These are phyloP conservation scores for Aegilops umbellulata DNA, from an alignment of 176 grass and related monocot species.

Conservation along the genomic window DNA sequence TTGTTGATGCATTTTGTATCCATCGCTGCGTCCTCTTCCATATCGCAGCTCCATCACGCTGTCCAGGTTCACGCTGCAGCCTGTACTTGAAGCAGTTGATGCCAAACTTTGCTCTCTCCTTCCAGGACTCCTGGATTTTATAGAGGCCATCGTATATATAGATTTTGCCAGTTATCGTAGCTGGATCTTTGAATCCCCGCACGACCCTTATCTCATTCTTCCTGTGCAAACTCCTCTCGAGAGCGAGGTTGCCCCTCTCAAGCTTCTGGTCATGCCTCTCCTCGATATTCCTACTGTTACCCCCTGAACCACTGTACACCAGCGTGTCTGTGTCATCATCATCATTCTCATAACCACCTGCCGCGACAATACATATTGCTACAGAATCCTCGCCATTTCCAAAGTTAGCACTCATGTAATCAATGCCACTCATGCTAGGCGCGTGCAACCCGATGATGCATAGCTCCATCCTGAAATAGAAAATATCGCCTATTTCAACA, in stretches of 20 bases:
- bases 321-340: slow-evolving; percentile 62
- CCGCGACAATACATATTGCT: slow-evolving; percentile 64
- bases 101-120: slow-evolving; percentile 49
- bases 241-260: slow-evolving; percentile 71
- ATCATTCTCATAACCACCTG: slow-evolving; percentile 73
- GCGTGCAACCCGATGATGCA: slow-evolving; percentile 69
- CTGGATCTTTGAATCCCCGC: slow-evolving; percentile 61
- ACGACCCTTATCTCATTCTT: slow-evolving; percentile 77
- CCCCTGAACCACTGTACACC: slow-evolving; percentile 76
- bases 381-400: slow-evolving; percentile 46
- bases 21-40: slow-evolving; percentile 64
- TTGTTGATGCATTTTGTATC: slow-evolving; percentile 57
- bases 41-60: slow-evolving; percentile 50
- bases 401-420: slow-evolving; percentile 63
- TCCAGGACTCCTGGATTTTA: slow-evolving; percentile 69
- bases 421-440: slow-evolving; percentile 63
- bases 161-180: slow-evolving; percentile 41
- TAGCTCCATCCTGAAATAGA: slow-evolving; percentile 87
- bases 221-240: slow-evolving; percentile 66
- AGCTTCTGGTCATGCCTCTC: slow-evolving; percentile 74
- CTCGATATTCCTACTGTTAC: slow-evolving; percentile 50
- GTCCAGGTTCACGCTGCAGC: slow-evolving; percentile 58
- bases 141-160: slow-evolving; percentile 90
- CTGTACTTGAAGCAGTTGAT: slow-evolving; percentile 73
- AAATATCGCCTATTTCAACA: slow-evolving; percentile 81